phyloP scores from a whole-genome alignment of 2,329 filamentous ascomycete species.

The Sphaerulina vaccinii region DNA sequence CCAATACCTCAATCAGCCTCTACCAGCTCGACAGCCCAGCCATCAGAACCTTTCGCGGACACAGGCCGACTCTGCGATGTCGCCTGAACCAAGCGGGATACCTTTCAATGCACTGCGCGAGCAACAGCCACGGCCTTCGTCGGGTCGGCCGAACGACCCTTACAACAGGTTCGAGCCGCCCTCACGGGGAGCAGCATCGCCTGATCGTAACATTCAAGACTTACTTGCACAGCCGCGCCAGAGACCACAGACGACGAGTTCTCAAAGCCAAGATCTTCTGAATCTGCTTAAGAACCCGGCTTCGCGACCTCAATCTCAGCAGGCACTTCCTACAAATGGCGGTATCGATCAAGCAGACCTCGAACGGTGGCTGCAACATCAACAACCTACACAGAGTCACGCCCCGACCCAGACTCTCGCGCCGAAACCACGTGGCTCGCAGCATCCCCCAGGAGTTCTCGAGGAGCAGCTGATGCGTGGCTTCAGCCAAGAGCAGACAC shows the following conservation, averaged over 20 bases:
- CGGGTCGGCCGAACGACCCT: conserved; percentile 25
- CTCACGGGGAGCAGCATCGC: conserved; percentile 33
- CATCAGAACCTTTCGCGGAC: conserved; percentile 15
- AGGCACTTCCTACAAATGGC: conserved; percentile 34
- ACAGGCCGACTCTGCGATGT: conserved; percentile 20
- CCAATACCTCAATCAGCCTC: conserved; percentile 2
- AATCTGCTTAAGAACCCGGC: conserved; percentile 63
- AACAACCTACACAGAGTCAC: conserved; percentile 18
- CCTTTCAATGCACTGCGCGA: conserved; percentile 26
- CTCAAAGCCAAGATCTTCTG: conserved; percentile 79
- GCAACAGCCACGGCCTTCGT: conserved; percentile 27
- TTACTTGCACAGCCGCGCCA: conserved; percentile 42
- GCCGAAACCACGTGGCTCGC: conserved; percentile 37
- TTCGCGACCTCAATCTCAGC: conserved; percentile 32
- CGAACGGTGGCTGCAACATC: conserved; percentile 38
- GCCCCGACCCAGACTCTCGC: conserved; percentile 26
- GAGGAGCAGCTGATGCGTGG: conserved; percentile 38
- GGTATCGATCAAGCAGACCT: conserved; percentile 28
- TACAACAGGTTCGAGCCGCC: conserved; percentile 32
- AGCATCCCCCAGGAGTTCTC: conserved; percentile 37
- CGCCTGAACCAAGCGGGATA: conserved; percentile 27
- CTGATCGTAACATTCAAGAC: conserved; percentile 37
- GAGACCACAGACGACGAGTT: conserved; percentile 49
- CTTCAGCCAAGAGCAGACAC: conserved; percentile 27
- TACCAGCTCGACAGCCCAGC: conserved; percentile 13